Evolutionary conservation across 1,139 yeast species (phyloP).

Genomic region (Yamadazyma dendronema): DNA sequence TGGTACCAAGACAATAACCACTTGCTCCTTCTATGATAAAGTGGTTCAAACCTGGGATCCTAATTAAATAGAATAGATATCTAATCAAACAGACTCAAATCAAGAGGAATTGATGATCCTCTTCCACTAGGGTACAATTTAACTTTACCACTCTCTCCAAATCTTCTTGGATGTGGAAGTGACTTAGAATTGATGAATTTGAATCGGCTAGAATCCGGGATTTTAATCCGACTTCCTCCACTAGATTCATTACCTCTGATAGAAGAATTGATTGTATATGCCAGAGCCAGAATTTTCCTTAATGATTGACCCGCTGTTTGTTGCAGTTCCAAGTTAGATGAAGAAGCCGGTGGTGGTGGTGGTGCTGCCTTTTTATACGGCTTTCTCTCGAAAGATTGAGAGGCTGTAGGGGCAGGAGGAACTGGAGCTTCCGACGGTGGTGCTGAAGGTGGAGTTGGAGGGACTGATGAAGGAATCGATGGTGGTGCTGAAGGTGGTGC

Average conservation of each 20-base stretch:
- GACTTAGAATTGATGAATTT: conserved; percentile 66
- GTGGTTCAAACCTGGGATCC: conserved; percentile 73
- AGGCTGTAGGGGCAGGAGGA: conserved; percentile 8
- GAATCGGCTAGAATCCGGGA: conserved; percentile 65
- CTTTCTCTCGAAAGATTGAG: conserved; percentile 13
- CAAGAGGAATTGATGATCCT: conserved; percentile 89
- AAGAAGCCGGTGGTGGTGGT: conserved; percentile 18
- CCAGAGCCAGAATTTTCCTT: conserved; percentile 55
- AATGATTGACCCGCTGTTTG: conserved; percentile 51
- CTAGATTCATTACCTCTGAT: conserved; percentile 7
- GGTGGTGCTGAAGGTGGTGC: conserved; percentile 13
- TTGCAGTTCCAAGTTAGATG: conserved; percentile 36
- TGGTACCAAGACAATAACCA: conserved; percentile 52
- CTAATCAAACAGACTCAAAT: conserved; percentile 41
- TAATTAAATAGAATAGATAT: conserved; percentile 1
- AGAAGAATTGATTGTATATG: conserved; percentile 49
- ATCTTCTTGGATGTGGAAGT: conserved; percentile 81
- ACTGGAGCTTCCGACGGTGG: conserved; percentile 18
- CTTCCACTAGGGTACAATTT: conserved; percentile 94
- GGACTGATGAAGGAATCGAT: conserved; percentile 16
- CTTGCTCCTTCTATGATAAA: conserved; percentile 90
- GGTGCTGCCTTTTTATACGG: conserved; percentile 21
- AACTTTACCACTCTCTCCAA: conserved; percentile 48
- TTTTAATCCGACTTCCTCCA: conserved; percentile 32
- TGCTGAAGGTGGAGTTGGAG: conserved; percentile 8